phyloP scores from a whole-genome alignment of 495 filamentous ascomycete species.

The Amorphotheca resinae region DNA sequence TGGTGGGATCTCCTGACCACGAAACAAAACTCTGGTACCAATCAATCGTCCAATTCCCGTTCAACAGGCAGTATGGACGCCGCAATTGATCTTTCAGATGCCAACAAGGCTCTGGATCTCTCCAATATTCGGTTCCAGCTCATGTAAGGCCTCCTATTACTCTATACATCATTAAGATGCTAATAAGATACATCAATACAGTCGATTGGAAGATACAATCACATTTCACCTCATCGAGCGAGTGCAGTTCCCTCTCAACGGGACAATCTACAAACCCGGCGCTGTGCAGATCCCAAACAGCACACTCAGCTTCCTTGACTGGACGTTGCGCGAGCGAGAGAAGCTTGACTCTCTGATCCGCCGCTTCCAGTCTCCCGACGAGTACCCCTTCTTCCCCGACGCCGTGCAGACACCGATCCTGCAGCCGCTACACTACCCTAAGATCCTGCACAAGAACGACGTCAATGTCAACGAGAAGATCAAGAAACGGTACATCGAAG shows the following conservation, averaged over 20 bases:
- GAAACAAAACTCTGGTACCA: too few relatives aligned
- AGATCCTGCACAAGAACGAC: constrained; percentile 81
- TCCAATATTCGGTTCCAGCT: constrained; percentile 90
- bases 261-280: constrained; percentile 70
- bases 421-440: constrained; percentile 76
- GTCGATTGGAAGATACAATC: constrained; percentile 95
- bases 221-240: constrained; percentile 97
- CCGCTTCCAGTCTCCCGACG: constrained; percentile 90
- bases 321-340: constrained; percentile 83
- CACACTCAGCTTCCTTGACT: constrained; percentile 77
- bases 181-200: constrained; percentile 25
- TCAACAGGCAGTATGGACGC: constrained; percentile 53
- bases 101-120: constrained; percentile 74
- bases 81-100: constrained; percentile 76
- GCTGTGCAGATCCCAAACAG: constrained; percentile 67
- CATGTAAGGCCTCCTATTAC: constrained; percentile 47
- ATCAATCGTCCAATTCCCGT: too few relatives aligned
- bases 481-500: constrained; percentile 69
- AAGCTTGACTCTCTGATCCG: constrained; percentile 85
- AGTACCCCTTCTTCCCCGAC: constrained; percentile 94
- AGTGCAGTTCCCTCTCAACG: constrained; percentile 90
- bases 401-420: constrained; percentile 71
- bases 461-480: constrained; percentile 86
- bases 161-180: not conserved
- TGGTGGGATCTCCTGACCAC: too few relatives aligned